A percentile compares a stretch with the other conserved stretches of the same genome.
Evolutionary conservation across 805 yeast species (phyloP).

Genomic region (Pichia insulana): DNA sequence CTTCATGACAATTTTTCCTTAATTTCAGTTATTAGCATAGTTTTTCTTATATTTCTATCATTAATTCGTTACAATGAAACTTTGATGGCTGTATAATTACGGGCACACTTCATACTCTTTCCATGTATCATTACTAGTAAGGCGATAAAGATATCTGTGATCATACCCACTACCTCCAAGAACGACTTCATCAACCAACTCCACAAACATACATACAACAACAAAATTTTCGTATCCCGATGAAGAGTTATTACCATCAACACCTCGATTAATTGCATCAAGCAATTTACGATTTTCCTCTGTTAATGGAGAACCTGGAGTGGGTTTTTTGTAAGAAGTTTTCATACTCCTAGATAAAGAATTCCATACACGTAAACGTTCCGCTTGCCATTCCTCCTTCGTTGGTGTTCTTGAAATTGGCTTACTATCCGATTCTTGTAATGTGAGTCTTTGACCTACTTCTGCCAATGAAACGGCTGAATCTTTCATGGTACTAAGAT

Average conservation of each 20-base stretch:
- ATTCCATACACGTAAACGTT: slow-evolving; percentile 57
- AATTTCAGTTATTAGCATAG: too few species aligned
- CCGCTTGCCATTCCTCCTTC: slow-evolving; percentile 57
- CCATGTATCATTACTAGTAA: slow-evolving; percentile 55
- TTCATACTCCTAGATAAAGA: slow-evolving; percentile 48
- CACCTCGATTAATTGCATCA: slow-evolving; percentile 72
- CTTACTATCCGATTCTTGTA: background rate
- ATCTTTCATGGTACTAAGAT: slow-evolving; percentile 9
- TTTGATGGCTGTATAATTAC: slow-evolving; percentile 18
- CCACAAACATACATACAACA: slow-evolving; percentile 59
- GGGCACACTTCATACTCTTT: slow-evolving; percentile 75
- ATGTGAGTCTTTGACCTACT: slow-evolving; percentile 2
- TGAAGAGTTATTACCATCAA: slow-evolving; percentile 55
- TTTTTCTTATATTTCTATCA: too few species aligned
- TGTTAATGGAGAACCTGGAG: slow-evolving; percentile 55
- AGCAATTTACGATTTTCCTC: slow-evolving; percentile 45
- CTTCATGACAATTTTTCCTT: too few species aligned
- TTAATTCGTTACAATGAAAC: too few species aligned
- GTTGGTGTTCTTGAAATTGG: slow-evolving; percentile 36
- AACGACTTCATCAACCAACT: slow-evolving; percentile 61
- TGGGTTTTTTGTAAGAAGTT: slow-evolving; percentile 63
- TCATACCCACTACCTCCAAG: slow-evolving; percentile 41
- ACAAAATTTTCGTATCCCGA: slow-evolving; percentile 59
- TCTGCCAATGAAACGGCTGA: slow-evolving; percentile 13
- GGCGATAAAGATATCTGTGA: slow-evolving; percentile 44